A percentile compares a stretch with the other conserved stretches of the same genome.
phyloP scores from a whole-genome alignment of 78 protist species.

The Dictyostelium capitatum region DNA sequence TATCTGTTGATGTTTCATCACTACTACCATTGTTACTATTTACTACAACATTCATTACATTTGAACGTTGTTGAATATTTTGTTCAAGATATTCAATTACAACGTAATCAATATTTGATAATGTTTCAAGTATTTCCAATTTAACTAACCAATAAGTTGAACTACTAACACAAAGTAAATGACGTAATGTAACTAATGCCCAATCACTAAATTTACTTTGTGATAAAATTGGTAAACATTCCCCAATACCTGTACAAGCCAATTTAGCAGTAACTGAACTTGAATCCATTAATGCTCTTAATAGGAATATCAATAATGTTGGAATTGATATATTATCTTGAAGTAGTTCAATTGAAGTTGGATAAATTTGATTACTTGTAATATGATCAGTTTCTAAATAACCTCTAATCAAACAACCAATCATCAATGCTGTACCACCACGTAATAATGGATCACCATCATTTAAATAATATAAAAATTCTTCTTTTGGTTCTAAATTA shows the following conservation, averaged over 20 bases:
- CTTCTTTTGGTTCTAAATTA: slow-evolving; percentile 61
- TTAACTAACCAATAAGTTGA: slow-evolving; percentile 79
- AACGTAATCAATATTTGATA: slow-evolving; percentile 57
- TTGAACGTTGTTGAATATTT: slow-evolving; percentile 65
- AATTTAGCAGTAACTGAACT: slow-evolving; percentile 64
- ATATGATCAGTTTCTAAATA: slow-evolving; percentile 56
- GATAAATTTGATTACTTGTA: slow-evolving; percentile 48
- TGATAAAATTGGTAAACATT: slow-evolving; percentile 52
- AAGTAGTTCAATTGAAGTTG: not conserved
- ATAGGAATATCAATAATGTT: slow-evolving; percentile 21
- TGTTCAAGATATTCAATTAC: slow-evolving; percentile 68
- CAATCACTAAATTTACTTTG: slow-evolving; percentile 33
- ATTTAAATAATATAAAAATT: slow-evolving; percentile 41
- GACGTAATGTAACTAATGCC: slow-evolving; percentile 64
- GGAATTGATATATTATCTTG: slow-evolving; percentile 45
- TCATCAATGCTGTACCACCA: slow-evolving; percentile 67
- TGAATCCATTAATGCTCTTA: slow-evolving; percentile 54
- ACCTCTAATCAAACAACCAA: slow-evolving; percentile 68
- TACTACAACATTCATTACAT: slow-evolving; percentile 6
- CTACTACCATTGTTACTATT: not conserved
- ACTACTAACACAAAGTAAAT: slow-evolving; percentile 54
- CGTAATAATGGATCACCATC: slow-evolving; percentile 55
- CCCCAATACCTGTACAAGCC: slow-evolving; percentile 78
- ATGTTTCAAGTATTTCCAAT: slow-evolving; percentile 63
- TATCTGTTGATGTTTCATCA: not conserved